Percentiles rank a stretch among this genome's conserved stretches.
Conservation (phyloP, 441 rosid genomes). For the Pelargonium exstipulatum region DNA sequence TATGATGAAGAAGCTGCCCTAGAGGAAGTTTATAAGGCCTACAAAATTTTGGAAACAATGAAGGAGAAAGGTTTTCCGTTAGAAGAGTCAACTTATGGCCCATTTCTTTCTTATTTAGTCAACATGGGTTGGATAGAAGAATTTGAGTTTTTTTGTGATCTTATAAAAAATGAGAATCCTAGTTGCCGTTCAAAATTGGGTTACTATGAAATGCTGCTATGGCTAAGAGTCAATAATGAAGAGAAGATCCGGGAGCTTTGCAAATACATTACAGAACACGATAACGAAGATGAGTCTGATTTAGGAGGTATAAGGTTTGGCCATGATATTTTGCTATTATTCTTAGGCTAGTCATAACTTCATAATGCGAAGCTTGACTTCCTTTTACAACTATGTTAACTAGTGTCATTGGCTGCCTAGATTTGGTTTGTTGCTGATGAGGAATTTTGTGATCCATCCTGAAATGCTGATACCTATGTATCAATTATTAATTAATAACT, state of each 20-base stretch:
- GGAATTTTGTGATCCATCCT: too few relatives aligned
- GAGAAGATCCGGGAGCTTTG: slow-evolving; percentile 56
- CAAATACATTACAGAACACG: slow-evolving; percentile 25
- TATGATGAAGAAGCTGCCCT: slow-evolving; percentile 42
- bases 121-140: slow-evolving; percentile 61
- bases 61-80: slow-evolving; percentile 53
- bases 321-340: neutral
- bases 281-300: slow-evolving; percentile 29
- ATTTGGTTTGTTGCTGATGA: too few relatives aligned
- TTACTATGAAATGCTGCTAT: slow-evolving; percentile 80
- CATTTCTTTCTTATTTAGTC: slow-evolving; percentile 51
- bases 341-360: neutral
- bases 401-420: neutral
- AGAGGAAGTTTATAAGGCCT: slow-evolving; percentile 39
- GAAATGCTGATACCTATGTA: too few relatives aligned
- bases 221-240: slow-evolving; percentile 39
- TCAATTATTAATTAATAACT: too few relatives aligned
- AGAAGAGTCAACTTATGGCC: slow-evolving; percentile 57
- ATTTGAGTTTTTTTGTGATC: slow-evolving; percentile 37
- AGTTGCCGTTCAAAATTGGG: slow-evolving; percentile 46
- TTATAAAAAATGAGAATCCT: slow-evolving; percentile 39
- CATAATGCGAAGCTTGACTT: neutral
- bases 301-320: slow-evolving; percentile 42
- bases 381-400: neutral
- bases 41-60: slow-evolving; percentile 40